A percentile compares a stretch with the other conserved stretches of the same genome.
Evolutionary conservation across 371 early-diverging fungal genomes (phyloP).

Genomic region (Mortierella sp.): DNA sequence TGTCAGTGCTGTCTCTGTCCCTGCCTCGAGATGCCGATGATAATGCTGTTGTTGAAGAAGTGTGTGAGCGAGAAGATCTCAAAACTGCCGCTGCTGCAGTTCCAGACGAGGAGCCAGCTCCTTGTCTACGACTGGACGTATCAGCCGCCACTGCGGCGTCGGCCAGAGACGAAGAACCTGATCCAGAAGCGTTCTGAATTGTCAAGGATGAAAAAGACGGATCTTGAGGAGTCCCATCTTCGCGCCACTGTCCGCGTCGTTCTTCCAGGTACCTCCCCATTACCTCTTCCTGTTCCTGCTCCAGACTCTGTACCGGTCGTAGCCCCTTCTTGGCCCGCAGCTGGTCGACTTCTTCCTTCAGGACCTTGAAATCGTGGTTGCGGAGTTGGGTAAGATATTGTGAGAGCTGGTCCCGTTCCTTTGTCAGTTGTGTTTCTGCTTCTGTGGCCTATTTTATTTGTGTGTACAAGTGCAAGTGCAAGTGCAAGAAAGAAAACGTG

Average conservation of each 20-base stretch:
- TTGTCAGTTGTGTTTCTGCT: slow-evolving; percentile 37
- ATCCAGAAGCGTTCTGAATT: background rate
- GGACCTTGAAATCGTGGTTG: slow-evolving; percentile 36
- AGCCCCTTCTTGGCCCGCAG: slow-evolving; percentile 37
- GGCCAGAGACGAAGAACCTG: background rate
- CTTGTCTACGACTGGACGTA: background rate
- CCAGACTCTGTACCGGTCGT: slow-evolving; percentile 36
- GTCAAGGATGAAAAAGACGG: background rate
- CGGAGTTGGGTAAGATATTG: slow-evolving; percentile 37
- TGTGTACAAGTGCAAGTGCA: background rate
- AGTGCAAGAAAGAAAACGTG: background rate
- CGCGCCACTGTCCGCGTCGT: slow-evolving; percentile 51
- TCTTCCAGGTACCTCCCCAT: slow-evolving; percentile 54
- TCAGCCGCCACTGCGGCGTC: background rate
- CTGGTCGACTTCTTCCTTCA: slow-evolving; percentile 53
- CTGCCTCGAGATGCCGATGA: background rate
- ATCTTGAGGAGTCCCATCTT: slow-evolving; percentile 27
- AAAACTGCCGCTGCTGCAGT: background rate
- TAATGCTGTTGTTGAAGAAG: background rate
- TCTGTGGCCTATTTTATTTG: slow-evolving; percentile 16
- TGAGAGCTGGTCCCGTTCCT: slow-evolving; percentile 52
- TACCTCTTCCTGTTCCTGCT: slow-evolving; percentile 46
- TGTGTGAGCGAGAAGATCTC: background rate
- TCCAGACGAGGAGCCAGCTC: background rate
- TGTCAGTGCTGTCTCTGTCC: background rate